Evolutionary conservation across 768 basidiomycete genomes (phyloP).

Genomic region (Tephrocybe sp.): DNA sequence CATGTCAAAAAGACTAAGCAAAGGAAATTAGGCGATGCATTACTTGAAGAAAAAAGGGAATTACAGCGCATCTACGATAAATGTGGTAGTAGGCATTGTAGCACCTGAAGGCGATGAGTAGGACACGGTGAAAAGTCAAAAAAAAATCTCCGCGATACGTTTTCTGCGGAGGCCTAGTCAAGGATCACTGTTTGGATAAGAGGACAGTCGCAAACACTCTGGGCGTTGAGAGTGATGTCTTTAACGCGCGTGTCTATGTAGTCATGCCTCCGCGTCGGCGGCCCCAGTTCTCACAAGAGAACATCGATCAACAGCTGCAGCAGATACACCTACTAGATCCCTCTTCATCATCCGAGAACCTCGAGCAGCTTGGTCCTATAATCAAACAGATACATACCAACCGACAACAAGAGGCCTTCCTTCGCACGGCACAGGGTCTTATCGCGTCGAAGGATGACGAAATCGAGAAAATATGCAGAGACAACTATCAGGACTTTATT

Average conservation of each 20-base stretch:
- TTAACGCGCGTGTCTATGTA: constrained; percentile 21
- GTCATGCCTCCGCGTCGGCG: constrained; percentile 76
- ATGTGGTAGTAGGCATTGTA: constrained; percentile 32
- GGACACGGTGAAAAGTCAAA: neutral
- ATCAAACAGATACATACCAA: constrained; percentile 91
- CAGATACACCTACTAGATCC: constrained; percentile 88
- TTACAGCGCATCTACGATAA: constrained; percentile 44
- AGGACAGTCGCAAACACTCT: constrained; percentile 37
- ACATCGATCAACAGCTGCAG: constrained; percentile 86
- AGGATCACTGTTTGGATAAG: constrained; percentile 30
- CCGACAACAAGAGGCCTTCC: constrained; percentile 85
- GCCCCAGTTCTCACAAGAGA: constrained; percentile 75
- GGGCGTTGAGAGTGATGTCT: neutral
- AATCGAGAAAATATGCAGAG: constrained; percentile 93
- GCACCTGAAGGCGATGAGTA: constrained; percentile 6
- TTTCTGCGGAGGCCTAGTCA: neutral
- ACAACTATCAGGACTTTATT: constrained; percentile 98
- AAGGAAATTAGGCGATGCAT: constrained; percentile 9
- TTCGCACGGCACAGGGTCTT: constrained; percentile 81
- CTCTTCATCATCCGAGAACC: constrained; percentile 87
- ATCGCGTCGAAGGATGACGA: constrained; percentile 94
- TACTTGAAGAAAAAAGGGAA: constrained; percentile 8
- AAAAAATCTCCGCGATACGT: constrained; percentile 3
- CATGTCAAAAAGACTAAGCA: constrained; percentile 72
- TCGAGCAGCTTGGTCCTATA: constrained; percentile 92